Evolutionary conservation across 2,329 filamentous ascomycete species (phyloP).

Genomic region (Malbranchea zuffiana): DNA sequence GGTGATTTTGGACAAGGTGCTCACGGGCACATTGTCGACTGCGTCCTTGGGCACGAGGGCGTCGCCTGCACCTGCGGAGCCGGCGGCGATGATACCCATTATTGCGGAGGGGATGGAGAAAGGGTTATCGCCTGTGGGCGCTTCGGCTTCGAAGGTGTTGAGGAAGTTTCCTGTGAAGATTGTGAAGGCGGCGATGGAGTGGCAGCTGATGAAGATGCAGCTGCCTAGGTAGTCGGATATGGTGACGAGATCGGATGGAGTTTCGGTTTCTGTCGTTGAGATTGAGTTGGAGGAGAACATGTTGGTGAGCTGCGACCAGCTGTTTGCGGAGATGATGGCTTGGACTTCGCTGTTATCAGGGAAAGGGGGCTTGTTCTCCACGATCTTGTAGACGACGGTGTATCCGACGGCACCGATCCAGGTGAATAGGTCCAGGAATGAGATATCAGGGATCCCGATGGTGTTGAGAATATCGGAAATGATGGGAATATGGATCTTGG

Average conservation of each 20-base stretch:
- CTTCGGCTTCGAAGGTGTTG: conserved; percentile 1
- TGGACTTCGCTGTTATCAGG: not conserved
- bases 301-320: not conserved
- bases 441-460: not conserved
- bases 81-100: not conserved
- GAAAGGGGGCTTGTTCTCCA: not conserved
- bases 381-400: not conserved
- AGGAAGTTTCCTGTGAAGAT: not conserved
- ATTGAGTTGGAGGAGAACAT: not conserved
- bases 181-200: not conserved
- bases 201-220: not conserved
- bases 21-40: not conserved
- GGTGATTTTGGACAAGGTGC: not conserved
- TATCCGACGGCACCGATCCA: not conserved
- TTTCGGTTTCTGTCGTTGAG: not conserved
- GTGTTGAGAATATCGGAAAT: not conserved
- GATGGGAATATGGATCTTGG: not conserved
- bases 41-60: not conserved
- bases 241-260: not conserved
- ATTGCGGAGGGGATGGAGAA: not conserved
- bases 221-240: not conserved
- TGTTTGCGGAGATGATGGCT: not conserved
- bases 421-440: not conserved
- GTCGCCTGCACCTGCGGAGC: not conserved
- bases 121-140: conserved; percentile 1